These are phyloP conservation scores for Phtheirospermum japonicum DNA, from an alignment of 257 asterid species.

Conservation along the genomic window DNA sequence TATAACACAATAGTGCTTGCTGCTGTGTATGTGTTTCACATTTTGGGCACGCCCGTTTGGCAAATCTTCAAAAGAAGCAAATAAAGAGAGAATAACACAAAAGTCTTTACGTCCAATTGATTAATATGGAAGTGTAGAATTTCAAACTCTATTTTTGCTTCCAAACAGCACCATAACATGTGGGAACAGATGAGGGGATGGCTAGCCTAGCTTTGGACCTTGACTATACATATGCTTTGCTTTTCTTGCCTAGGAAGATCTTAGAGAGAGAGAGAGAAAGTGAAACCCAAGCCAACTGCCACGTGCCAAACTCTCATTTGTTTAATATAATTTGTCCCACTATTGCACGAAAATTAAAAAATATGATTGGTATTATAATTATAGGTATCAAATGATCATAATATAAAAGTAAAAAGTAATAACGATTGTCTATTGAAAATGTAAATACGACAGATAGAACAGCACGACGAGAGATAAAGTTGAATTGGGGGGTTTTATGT, in stretches of 20 bases:
- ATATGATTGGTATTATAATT: no score
- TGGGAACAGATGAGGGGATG: constrained; percentile 12
- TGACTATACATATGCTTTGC: no score
- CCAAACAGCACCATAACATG: no score
- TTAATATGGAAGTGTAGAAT: constrained; percentile 30
- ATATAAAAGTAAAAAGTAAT: not conserved
- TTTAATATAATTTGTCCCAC: no score
- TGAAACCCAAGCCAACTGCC: not conserved
- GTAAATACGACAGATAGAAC: no score
- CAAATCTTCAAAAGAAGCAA: constrained; percentile 29
- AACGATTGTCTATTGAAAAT: not conserved
- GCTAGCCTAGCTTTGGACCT: constrained; percentile 34
- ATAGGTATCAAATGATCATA: no score
- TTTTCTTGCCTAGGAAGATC: constrained; percentile 49
- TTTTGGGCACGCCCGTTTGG: constrained; percentile 33
- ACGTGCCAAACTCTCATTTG: no score
- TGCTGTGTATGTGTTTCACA: constrained; percentile 27
- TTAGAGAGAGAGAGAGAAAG: constrained; percentile 18
- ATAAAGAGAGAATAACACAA: constrained; percentile 15
- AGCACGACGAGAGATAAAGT: no score
- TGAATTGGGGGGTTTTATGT: no score
- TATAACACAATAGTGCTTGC: constrained; percentile 18
- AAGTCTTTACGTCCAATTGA: no score
- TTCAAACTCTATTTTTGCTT: constrained; percentile 18
- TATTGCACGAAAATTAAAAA: no score